Evolutionary conservation across 768 basidiomycete genomes (phyloP), one percentile per base, ranked within the genome.

Genomic region (Botryobasidium botryosum): DNA sequence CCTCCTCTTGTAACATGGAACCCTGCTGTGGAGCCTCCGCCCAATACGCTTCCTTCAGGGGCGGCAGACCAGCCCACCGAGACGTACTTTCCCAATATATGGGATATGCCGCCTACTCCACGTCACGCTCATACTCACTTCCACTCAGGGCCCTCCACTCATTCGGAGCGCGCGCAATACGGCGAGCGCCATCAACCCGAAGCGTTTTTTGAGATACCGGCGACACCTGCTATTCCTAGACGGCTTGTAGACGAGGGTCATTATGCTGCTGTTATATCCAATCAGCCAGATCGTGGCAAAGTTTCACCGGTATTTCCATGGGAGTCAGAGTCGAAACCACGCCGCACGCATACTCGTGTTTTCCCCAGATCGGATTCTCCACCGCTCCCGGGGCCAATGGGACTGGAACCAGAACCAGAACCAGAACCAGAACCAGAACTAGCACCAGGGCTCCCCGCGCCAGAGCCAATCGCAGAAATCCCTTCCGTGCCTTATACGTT

Each of bases 251-350:
- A 65, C 33, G 71, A 83, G 58, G 80, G 83, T 6, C 73, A 84
- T 55, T 84, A 91, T 62, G 67, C 69, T 13, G 71, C 70, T 54
- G 74, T 81, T 17, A 57, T 59, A 31, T 38, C 41, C 18, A 29
- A 44, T 21, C 70, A 66, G 51, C 85, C 88, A 3, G 83, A 90
- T 57, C 69, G 65, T 23, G 62, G 61, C 21, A 82, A 82, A 55
- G 72, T 91, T 18, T 78, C 77, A 49, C 64, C 70, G 27, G 67
- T 94, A 27, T 97, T 99, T 60, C 90, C 92, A n/a, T 99, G 92
- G 92, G 92, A 99, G 57, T 71, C 76, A 47, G 71, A 72, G 53
- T n/a, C n/a, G n/a, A n/a, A n/a, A n/a, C 77, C 72, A 10, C 74
- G 80, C 26, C 69, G 65, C 39, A 52, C 68, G 50, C 84, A 83